phyloP scores from a whole-genome alignment of 495 filamentous ascomycete species.

The Chaetomium fimeti region DNA sequence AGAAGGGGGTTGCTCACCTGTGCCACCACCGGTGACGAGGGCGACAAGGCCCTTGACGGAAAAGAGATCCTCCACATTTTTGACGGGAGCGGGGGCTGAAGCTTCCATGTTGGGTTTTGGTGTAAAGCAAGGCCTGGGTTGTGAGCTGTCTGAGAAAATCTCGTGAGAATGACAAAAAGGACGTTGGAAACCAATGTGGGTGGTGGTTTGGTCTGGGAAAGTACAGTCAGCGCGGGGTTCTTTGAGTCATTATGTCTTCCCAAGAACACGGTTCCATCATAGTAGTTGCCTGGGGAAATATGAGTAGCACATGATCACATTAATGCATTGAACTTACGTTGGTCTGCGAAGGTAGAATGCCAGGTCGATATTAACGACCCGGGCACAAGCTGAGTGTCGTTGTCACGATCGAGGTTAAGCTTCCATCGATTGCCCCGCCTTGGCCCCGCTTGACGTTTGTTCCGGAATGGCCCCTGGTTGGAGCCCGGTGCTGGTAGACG shows the following conservation, averaged over 20 bases:
- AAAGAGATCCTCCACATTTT: slow-evolving; percentile 51
- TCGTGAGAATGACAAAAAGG: no score
- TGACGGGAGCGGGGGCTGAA: slow-evolving; percentile 23
- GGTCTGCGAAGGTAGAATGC: neutral
- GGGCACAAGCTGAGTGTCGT: neutral
- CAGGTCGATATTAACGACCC: neutral
- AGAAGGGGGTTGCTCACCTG: slow-evolving; percentile 40
- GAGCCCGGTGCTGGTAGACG: no score
- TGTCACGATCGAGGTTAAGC: neutral
- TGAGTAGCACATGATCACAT: no score
- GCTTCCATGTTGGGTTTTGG: slow-evolving; percentile 6
- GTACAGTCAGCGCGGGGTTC: no score
- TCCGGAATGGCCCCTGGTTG: no score
- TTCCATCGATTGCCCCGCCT: neutral
- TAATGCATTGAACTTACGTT: neutral
- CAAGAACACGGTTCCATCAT: no score
- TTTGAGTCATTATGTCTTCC: no score
- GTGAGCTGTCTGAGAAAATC: neutral
- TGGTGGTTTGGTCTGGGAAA: no score
- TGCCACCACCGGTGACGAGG: slow-evolving; percentile 63
- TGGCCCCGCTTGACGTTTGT: neutral
- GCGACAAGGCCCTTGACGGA: slow-evolving; percentile 59
- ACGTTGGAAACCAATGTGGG: no score
- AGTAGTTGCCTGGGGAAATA: no score
- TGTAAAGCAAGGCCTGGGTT: neutral